Evolutionary conservation across 768 basidiomycete species (phyloP), one percentile per base, ranked within the genome.

Genomic region (Mycena epipterygia): DNA sequence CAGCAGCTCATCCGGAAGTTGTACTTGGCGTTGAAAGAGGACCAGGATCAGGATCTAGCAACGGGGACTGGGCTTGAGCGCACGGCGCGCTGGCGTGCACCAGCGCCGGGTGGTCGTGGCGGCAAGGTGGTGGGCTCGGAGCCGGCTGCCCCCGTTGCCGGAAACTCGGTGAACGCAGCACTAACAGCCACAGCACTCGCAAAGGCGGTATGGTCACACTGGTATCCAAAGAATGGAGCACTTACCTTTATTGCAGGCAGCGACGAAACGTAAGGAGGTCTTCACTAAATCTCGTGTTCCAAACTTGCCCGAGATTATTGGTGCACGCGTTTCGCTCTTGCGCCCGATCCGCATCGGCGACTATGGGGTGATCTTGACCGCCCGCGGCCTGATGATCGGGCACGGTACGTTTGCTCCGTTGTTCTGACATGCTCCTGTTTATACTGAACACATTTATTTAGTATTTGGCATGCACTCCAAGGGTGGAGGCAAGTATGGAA

Each of bases 81-180:
- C 3, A 39, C 21, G 13, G 44, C 39, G 5, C 73, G 73, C 5
- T 74, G 70, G 64, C 55, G 39, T 23, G 33, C 60, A 17, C 33
- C 64, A 4, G 29, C 64, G 14, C 58, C 56, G 3, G 25, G 46
- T 2, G 46, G n/a, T 6, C 46, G n/a, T 23, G 46, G 46, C 23
- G 23, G 46, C 17, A 59, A 39, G 2, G 37, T 19, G 25, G 23
- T 29, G 3, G 51, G 29, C 16, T 11, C 3, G 17, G 2, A 25
- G 5, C 16, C 32, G 49, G n/a, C n/a, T n/a, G 25, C 64, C 7
- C 27, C 2, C 44, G 39, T 33, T 30, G 49, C 17, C 19, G 77
- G 77, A 4, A 78, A 78, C 59, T 52, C 70, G 2, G 69, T 67
- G 17, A 79, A 77, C 69, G 77, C 78, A 9, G 72, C 70, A 23